Percentiles rank a stretch among this genome's conserved stretches.
These are phyloP conservation scores for Blastobotrys proliferans DNA, from an alignment of 1,139 yeast species.

Conservation along the genomic window DNA sequence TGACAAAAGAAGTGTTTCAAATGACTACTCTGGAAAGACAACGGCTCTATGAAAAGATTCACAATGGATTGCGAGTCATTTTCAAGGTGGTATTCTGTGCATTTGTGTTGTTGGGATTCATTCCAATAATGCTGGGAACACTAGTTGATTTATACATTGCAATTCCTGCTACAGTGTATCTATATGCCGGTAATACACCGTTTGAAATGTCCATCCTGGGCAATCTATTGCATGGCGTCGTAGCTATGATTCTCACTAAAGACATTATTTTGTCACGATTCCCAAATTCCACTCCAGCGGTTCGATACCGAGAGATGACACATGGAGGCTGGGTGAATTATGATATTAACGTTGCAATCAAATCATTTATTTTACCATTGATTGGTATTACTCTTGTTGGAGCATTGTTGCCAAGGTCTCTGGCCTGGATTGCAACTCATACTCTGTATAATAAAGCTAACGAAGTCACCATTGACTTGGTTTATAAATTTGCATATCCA, in stretches of 20 bases:
- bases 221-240: conserved; percentile 9
- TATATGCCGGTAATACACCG: neutral
- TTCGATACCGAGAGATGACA: conserved; percentile 11
- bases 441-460: conserved; percentile 8
- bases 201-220: conserved; percentile 3
- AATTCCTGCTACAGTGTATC: conserved; percentile 3
- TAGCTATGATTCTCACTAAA: conserved; percentile 8
- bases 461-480: conserved; percentile 1
- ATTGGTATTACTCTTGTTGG: conserved; percentile 1
- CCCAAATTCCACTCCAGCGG: conserved; percentile 9
- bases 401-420: conserved; percentile 8
- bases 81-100: conserved; percentile 11
- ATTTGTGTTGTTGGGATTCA: conserved; percentile 11
- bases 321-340: conserved; percentile 20
- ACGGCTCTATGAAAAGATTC: neutral
- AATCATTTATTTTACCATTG: conserved; percentile 15
- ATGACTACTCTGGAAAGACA: conserved; percentile 1
- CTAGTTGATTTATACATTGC: conserved; percentile 10
- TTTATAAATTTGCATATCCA: conserved; percentile 13
- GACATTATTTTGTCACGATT: conserved; percentile 9
- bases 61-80: neutral
- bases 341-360: conserved; percentile 13
- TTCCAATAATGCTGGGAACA: conserved; percentile 12
- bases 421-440: conserved; percentile 15
- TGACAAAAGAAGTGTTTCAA: neutral